Evolutionary conservation across 345 rosid species (phyloP).

Genomic region (Populus ilicifolia): DNA sequence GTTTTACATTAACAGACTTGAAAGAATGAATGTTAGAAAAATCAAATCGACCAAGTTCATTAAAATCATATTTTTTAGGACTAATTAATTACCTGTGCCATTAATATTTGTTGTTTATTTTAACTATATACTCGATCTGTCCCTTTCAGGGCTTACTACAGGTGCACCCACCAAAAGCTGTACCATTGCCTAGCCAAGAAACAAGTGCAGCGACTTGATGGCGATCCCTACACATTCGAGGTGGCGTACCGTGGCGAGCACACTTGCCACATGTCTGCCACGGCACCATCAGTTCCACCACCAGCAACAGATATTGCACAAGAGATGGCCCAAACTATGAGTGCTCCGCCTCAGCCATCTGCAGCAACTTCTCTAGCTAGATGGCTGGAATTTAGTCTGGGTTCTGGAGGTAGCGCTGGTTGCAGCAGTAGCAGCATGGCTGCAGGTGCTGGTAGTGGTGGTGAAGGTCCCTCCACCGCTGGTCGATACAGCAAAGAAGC

Average conservation of each 20-base stretch:
- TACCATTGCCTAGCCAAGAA: conserved; percentile 85
- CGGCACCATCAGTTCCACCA: conserved; percentile 40
- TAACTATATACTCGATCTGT: not conserved
- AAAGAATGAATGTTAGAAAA: not conserved
- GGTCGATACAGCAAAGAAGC: conserved; percentile 25
- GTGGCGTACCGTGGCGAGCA: conserved; percentile 64
- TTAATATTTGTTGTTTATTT: not conserved
- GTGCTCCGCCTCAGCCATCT: conserved; percentile 4
- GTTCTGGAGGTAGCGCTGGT: conserved; percentile 1
- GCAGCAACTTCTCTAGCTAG: not conserved
- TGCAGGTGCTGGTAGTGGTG: not conserved
- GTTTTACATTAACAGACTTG: not conserved
- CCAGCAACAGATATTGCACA: not conserved
- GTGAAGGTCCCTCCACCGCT: conserved; percentile 31
- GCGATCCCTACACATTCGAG: conserved; percentile 54
- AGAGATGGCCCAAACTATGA: not conserved
- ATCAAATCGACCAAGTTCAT: not conserved
- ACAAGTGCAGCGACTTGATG: conserved; percentile 73
- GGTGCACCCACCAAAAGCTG: conserved; percentile 80
- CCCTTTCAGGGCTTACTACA: conserved; percentile 60
- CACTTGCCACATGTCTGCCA: conserved; percentile 66
- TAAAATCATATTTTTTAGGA: not conserved
- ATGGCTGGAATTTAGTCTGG: conserved; percentile 38
- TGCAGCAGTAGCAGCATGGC: conserved; percentile 5
- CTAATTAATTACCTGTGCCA: not conserved